Evolutionary conservation across 345 rosid species (phyloP), one percentile per base, ranked within the genome.

Genomic region (Rhodomyrtus tomentosa): DNA sequence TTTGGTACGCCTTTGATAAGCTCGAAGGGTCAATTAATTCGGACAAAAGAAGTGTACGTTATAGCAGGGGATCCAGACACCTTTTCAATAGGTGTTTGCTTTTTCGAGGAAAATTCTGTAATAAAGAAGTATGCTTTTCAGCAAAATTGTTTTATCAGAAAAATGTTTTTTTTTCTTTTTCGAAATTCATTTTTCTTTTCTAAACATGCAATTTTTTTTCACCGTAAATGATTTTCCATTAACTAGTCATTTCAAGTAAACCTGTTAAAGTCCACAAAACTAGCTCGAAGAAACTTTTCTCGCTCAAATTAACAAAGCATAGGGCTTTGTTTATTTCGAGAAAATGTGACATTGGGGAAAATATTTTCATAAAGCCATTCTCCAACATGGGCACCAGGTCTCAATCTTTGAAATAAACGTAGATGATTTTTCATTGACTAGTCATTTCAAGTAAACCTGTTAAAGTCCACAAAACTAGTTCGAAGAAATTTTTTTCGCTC

Each of bases 201-300:
- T 20, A 53, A 53, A 14, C 14, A 49, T 10, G 50, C 13, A 49
- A 4, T 40, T 10, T 48, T 48, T 6, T 51, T 16, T 16, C n/a
- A n/a, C n/a, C 54, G 6, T 50, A 50, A 6, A 52, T 20, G 21
- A 18, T 52, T 18, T 52, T 52, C 5, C 0, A 36, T n/a, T 5
- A 15, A 58, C 18, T 0, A 4, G 14, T 13, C 15, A 58, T 13
- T 58, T 58, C 14, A 13, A 58, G 15, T 27, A 27, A 58, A 58
- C 29, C 29, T 1, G 36, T 7, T 13, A 58, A 58, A 27, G 0
- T 58, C 3, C 3, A 27, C 3, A 13, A 32, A 27, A 58, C 13
- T 27, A 27, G 3, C 13, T 58, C 15, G 18, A 32, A 58, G 7
- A n/a, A 12, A 5, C 16, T 2, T 12, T 56, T 7, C 3, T 55